phyloP scores from a whole-genome alignment of 805 yeast species.

The Ogataea angusta region DNA sequence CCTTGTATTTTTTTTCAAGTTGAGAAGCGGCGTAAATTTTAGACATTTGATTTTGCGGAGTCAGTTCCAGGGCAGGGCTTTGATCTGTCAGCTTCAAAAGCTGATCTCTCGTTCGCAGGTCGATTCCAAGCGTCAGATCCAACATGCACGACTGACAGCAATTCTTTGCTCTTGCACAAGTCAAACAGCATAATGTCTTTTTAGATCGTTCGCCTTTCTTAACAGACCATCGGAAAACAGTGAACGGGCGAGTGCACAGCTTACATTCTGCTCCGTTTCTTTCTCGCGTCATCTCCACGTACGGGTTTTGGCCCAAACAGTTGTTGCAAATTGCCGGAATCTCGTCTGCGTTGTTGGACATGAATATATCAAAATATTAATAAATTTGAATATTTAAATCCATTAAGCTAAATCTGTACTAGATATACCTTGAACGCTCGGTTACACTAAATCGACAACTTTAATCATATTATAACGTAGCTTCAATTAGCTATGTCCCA shows the following conservation, averaged over 20 bases:
- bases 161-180: conserved; percentile 76
- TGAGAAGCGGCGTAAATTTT: conserved; percentile 56
- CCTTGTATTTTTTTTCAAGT: conserved; percentile 33
- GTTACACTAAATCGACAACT: no score
- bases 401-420: no score
- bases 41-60: conserved; percentile 41
- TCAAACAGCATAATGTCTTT: conserved; percentile 68
- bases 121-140: conserved; percentile 79
- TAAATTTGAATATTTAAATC: neutral
- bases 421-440: no score
- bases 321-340: conserved; percentile 66
- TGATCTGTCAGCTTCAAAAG: conserved; percentile 62
- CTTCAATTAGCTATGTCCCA: neutral
- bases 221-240: conserved; percentile 73
- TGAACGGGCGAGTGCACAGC: conserved; percentile 80
- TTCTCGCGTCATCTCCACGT: conserved; percentile 70
- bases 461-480: neutral
- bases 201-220: conserved; percentile 41
- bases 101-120: conserved; percentile 73
- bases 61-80: conserved; percentile 16
- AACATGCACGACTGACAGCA: conserved; percentile 88
- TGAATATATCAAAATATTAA: neutral
- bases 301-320: conserved; percentile 68
- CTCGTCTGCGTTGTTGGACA: conserved; percentile 22
- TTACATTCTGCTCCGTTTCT: conserved; percentile 77